Base-by-base conservation (phyloP, 1,284 basidiomycete species). In the Cutaneotrichosporon arboriforme region DNA sequence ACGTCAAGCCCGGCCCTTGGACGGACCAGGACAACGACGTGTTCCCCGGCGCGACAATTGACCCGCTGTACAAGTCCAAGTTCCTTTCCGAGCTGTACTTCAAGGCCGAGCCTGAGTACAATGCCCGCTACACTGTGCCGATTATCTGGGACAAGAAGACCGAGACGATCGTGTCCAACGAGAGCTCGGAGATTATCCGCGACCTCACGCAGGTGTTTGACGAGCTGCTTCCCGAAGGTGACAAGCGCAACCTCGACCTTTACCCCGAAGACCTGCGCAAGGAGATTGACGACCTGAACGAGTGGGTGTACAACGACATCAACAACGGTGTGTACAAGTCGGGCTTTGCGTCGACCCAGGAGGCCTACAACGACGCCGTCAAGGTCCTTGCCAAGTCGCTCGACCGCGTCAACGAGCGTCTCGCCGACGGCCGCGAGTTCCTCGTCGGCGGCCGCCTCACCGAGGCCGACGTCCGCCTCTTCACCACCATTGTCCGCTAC, bases 81-180 rank as follows among this genome's bases (percentile, higher is more conserved):
- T 85, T 94, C 70, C 71, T 97, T 65, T 85, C 83, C 59, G 92
- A 97, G 53, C 77, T 97, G 40, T 98, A 97, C 76, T 76, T 87
- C 58, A 83, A 81, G 55, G 88, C 83, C 0, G 78, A 90, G 57
- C 84, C 85, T 1, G 68, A 83, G 47, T 92, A 88, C 52, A 23
- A 39, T 22, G 69, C 68, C 51, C 84, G 85, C 47, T 91, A 88
- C 78, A 90, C 90, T 4, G 90, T 93, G 2, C 93, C 94, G n/a
- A 77, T 93, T 45, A 78, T 97, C 1, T 98, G 91, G 90, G 96
- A 97, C 78, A 94, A 86, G 78, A 88, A 96, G 75, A 78, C 74
- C 37, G 76, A 86, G 53, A 90, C 88, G 35, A 88, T 98, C 62
- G 96, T 98, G 52, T 96, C 89, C 78, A 98, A 96, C 73, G 92